phyloP scores from a whole-genome alignment of 495 filamentous ascomycete species.

The Penicillium cinerascens region DNA sequence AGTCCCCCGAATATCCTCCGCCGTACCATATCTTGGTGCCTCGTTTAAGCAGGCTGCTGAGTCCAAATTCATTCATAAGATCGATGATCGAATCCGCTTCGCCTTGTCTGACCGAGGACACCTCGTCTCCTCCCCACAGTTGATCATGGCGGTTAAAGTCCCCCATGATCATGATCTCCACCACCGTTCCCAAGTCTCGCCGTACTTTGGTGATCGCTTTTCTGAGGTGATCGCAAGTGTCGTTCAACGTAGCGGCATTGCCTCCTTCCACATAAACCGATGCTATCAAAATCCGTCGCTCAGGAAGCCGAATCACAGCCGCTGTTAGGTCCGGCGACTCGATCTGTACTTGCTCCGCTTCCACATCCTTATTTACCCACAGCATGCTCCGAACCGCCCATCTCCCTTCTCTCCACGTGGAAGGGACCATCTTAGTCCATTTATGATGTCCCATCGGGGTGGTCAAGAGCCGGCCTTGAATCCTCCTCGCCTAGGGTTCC shows the following conservation, averaged over 20 bases:
- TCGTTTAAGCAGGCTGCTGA: no score
- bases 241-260: constrained; percentile 4
- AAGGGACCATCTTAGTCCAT: no score
- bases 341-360: constrained; percentile 24
- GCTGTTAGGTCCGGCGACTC: constrained; percentile 28
- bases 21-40: no score
- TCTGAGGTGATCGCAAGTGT: constrained; percentile 10
- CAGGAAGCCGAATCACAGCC: no score
- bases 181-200: constrained; percentile 10
- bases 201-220: constrained; percentile 13
- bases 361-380: constrained; percentile 26
- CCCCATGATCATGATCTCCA: constrained; percentile 25
- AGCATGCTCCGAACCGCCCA: constrained; percentile 32
- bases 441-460: no score
- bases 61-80: no score
- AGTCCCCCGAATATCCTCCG: no score
- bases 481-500: constrained; percentile 26
- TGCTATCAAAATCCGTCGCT: constrained; percentile 21
- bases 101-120: constrained; percentile 26
- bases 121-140: constrained; percentile 35
- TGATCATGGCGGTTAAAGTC: constrained; percentile 34
- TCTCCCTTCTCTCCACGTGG: no score
- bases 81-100: constrained; percentile 36
- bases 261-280: constrained; percentile 27
- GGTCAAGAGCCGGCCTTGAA: no score